Base-by-base conservation (phyloP, 2,329 filamentous ascomycete species). In the Cercospora sp. region DNA sequence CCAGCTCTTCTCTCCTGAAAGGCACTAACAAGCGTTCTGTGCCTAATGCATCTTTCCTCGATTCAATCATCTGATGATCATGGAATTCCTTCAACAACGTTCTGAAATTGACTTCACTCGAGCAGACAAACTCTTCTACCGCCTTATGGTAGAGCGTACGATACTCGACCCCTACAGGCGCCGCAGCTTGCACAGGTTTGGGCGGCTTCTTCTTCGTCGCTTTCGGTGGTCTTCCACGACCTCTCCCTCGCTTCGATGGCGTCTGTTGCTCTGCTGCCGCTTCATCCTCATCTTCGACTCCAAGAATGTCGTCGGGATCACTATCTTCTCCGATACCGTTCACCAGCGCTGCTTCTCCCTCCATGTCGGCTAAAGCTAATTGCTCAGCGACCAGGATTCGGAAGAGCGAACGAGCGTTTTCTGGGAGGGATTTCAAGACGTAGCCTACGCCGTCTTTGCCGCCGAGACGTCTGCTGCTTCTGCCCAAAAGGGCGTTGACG, bases 81-180 rank as follows among this genome's bases (percentile, higher is more conserved):
- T 97, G 93, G 79, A 99, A 95, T 86, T 99, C 95, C 81, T 98
- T 98, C 70, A 99, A 81, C 77, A 99, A 79, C 28, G 94, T 97
- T 69, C 95, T 87, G 82, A 98, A 98, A 70, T 92, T 93, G 87
- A 98, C 93, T 81, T 98, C 95, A 68, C 91, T 97, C 74, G 92
- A 95, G 79, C 94, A 97, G 60, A 99, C 95, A 79, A 99, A 98
- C 77, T 97, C 93, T 80, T 97, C 94, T 5, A 94, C 91, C 2
- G 95, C 94, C 82, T 97, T 97, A 78, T 96, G 93, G 77, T 98
- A 99, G 71, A 99, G 80, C 73, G 93, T 90, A 23, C 93, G 86
- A 78, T 97, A 98, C 81, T 98, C 94, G 16, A 99, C 89, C 0
- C 91, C 93, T 3, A 64, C 64, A 0, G 71, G 60, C 13, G 60